Evolutionary conservation across 2,329 filamentous ascomycete species (phyloP).

Genomic region (Colletotrichum limetticola): DNA sequence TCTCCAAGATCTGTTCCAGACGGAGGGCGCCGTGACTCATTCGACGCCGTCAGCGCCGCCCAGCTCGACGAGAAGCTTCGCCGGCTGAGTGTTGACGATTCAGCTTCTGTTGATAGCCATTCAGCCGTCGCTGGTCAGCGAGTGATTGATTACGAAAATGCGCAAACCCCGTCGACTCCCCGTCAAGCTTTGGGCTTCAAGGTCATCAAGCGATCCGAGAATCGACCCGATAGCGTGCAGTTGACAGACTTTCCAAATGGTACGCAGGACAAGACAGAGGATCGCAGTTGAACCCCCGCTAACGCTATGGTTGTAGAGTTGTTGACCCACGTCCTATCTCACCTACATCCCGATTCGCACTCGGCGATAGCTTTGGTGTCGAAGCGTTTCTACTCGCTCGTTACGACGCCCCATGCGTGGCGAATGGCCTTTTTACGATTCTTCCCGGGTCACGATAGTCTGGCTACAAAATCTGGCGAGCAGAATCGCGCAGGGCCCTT

Average conservation of each 20-base stretch:
- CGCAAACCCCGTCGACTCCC: conserved; percentile 58
- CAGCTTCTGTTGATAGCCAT: conserved; percentile 39
- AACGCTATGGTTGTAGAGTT: conserved; percentile 71
- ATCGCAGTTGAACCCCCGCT: conserved; percentile 2
- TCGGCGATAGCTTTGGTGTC: conserved; percentile 87
- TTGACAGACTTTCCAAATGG: conserved; percentile 82
- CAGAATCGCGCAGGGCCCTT: conserved; percentile 51
- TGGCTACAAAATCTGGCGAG: conserved; percentile 48
- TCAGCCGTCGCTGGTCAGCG: conserved; percentile 59
- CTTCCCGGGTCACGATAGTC: conserved; percentile 80
- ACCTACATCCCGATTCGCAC: conserved; percentile 87
- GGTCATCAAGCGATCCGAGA: conserved; percentile 60
- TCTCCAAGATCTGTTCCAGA: conserved; percentile 49
- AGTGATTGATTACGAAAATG: conserved; percentile 71
- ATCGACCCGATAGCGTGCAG: conserved; percentile 52
- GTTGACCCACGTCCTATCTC: conserved; percentile 88
- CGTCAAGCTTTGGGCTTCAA: conserved; percentile 65
- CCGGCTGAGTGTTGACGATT: conserved; percentile 59
- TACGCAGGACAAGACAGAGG: conserved; percentile 52
- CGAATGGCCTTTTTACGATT: conserved; percentile 90
- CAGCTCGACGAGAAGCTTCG: conserved; percentile 62
- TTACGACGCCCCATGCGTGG: conserved; percentile 95
- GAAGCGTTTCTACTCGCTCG: conserved; percentile 84
- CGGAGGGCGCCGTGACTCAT: conserved; percentile 39
- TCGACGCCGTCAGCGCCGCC: conserved; percentile 50